Evolutionary conservation across 2,329 filamentous ascomycete species (phyloP).

Genomic region (Ilyonectria sp.): DNA sequence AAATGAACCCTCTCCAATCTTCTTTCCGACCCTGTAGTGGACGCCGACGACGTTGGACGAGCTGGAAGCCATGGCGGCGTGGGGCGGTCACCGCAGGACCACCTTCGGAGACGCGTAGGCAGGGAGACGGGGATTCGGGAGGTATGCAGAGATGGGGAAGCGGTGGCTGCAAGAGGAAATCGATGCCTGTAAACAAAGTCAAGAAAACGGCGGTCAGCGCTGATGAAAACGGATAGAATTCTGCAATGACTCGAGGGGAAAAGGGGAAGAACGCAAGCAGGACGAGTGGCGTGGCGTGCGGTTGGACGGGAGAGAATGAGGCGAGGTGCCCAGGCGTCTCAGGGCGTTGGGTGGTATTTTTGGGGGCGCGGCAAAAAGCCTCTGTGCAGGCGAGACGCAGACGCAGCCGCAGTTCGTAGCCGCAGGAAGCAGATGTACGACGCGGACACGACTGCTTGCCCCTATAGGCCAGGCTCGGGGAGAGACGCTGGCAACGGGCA

Average conservation of each 20-base stretch:
- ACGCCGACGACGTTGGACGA: constrained; percentile 98
- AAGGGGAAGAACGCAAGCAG: constrained; percentile 33
- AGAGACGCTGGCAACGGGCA: constrained; percentile 24
- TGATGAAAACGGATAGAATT: constrained; percentile 39
- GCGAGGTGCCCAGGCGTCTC: constrained; percentile 42
- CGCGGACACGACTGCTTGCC: constrained; percentile 28
- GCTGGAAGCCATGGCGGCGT: constrained; percentile 80
- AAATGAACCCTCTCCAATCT: constrained; percentile 98
- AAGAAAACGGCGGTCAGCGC: constrained; percentile 40
- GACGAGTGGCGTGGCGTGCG: constrained; percentile 41
- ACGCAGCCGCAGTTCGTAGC: constrained; percentile 33
- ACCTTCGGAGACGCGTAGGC: constrained; percentile 41
- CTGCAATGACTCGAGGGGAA: constrained; percentile 23
- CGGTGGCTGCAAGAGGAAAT: constrained; percentile 32
- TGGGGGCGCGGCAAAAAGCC: constrained; percentile 44
- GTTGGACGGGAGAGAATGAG: constrained; percentile 42
- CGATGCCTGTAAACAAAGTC: constrained; percentile 42
- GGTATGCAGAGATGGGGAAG: constrained; percentile 33
- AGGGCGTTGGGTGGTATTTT: constrained; percentile 40
- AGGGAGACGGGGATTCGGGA: constrained; percentile 30
- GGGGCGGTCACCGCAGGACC: constrained; percentile 44
- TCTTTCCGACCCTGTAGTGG: constrained; percentile 98
- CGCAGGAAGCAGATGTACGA: constrained; percentile 37
- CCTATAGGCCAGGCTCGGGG: constrained; percentile 28
- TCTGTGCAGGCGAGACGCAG: constrained; percentile 35